Conservation (phyloP, 139 green algal species). For the Chloropicon primus region DNA sequence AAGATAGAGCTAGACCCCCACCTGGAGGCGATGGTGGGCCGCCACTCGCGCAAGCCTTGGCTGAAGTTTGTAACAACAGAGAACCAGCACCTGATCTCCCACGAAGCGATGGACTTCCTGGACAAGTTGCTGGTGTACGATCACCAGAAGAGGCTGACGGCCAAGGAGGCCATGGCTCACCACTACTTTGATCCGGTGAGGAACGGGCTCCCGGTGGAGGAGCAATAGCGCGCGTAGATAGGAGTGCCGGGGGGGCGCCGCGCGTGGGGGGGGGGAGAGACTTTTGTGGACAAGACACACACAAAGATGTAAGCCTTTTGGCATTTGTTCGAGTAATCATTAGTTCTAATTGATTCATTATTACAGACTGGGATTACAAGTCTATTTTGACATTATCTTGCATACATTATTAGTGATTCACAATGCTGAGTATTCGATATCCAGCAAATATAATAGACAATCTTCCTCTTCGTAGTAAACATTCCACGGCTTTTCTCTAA, state of each 20-base stretch:
- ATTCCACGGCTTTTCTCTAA: neutral
- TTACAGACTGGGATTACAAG: neutral
- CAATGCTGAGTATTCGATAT: neutral
- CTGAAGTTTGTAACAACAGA: slow-evolving; percentile 83
- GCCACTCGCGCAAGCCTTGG: slow-evolving; percentile 78
- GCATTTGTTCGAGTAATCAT: neutral
- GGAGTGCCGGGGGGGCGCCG: neutral
- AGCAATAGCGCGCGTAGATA: neutral
- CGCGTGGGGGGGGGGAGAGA: no score
- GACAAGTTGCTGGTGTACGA: slow-evolving; percentile 89
- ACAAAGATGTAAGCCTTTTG: neutral
- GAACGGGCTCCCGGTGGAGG: neutral
- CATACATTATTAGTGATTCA: neutral
- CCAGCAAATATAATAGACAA: neutral
- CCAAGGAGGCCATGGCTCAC: slow-evolving; percentile 85
- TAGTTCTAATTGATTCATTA: neutral
- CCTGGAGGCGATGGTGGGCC: slow-evolving; percentile 75
- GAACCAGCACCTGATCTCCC: slow-evolving; percentile 85
- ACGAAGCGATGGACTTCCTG: slow-evolving; percentile 89
- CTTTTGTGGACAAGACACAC: neutral
- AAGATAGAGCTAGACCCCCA: slow-evolving; percentile 90
- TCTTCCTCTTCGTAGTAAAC: neutral
- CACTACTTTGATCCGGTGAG: slow-evolving; percentile 82
- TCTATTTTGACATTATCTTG: neutral
- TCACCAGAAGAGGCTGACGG: slow-evolving; percentile 83